Conservation (phyloP, 2,329 filamentous ascomycete species). For the Lecanosticta acicola region DNA sequence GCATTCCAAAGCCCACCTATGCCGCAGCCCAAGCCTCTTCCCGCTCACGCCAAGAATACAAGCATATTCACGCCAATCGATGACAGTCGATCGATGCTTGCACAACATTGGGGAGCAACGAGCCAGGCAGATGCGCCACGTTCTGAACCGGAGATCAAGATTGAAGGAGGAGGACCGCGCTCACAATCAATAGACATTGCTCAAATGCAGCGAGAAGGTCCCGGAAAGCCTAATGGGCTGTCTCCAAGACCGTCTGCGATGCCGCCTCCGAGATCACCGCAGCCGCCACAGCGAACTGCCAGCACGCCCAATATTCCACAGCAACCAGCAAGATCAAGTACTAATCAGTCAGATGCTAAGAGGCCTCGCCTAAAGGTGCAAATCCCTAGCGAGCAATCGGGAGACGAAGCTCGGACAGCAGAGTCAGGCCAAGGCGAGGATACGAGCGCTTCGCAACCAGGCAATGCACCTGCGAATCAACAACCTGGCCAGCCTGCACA, state of each 20-base stretch:
- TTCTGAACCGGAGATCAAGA: slow-evolving; percentile 40
- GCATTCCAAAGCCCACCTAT: slow-evolving; percentile 49
- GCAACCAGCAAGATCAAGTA: slow-evolving; percentile 73
- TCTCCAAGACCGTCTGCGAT: slow-evolving; percentile 50
- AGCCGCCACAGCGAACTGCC: slow-evolving; percentile 45
- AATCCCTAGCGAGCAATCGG: slow-evolving; percentile 82
- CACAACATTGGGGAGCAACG: slow-evolving; percentile 64
- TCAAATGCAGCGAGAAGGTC: slow-evolving; percentile 46
- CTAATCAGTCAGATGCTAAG: slow-evolving; percentile 60
- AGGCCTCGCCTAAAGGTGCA: slow-evolving; percentile 85
- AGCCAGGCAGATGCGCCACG: slow-evolving; percentile 47
- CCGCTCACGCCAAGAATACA: slow-evolving; percentile 60
- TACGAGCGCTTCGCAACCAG: slow-evolving; percentile 40
- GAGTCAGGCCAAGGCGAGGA: slow-evolving; percentile 57
- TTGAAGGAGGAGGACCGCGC: slow-evolving; percentile 43
- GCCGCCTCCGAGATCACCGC: slow-evolving; percentile 28
- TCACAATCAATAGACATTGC: slow-evolving; percentile 62
- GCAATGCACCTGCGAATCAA: slow-evolving; percentile 34
- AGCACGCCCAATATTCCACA: slow-evolving; percentile 57
- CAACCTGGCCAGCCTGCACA: slow-evolving; percentile 41
- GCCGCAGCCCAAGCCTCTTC: slow-evolving; percentile 60
- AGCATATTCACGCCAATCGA: slow-evolving; percentile 98
- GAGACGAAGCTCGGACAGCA: slow-evolving; percentile 66
- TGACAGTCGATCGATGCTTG: slow-evolving; percentile 80
- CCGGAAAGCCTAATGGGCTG: slow-evolving; percentile 36